These are phyloP conservation scores for Euphorbia schlechtendalii DNA, from an alignment of 441 rosid genomes.

Conservation along the genomic window DNA sequence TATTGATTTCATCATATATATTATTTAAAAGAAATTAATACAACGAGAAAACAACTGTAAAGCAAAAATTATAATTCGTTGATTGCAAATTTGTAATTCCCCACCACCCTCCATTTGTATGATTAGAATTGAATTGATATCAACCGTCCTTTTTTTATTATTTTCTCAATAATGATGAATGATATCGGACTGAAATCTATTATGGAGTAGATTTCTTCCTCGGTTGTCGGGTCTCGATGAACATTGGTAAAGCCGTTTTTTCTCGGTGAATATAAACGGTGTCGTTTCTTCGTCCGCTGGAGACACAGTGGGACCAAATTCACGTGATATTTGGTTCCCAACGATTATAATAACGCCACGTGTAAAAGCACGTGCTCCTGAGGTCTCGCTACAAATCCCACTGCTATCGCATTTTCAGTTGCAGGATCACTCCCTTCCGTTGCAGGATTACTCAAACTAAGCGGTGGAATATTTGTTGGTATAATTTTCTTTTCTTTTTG, in stretches of 20 bases:
- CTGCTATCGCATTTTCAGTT: neutral
- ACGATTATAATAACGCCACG: conserved; percentile 2
- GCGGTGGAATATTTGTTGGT: neutral
- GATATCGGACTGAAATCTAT: neutral
- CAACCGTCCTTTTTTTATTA: neutral
- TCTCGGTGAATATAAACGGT: too few species aligned
- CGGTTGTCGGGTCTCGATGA: too few species aligned
- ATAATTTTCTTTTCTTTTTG: conserved; percentile 1
- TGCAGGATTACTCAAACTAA: neutral
- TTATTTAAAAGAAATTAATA: too few species aligned
- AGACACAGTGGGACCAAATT: neutral
- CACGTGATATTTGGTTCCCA: conserved; percentile 1
- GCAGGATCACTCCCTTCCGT: neutral
- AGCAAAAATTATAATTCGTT: too few species aligned
- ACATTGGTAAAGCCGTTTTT: too few species aligned
- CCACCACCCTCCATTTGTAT: neutral
- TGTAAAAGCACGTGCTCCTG: neutral
- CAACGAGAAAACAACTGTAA: neutral
- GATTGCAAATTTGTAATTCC: neutral
- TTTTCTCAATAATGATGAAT: neutral
- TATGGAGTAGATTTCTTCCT: neutral
- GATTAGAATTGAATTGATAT: neutral
- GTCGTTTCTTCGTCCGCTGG: too few species aligned
- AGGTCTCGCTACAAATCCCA: neutral
- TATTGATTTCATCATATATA: too few species aligned